Conservation (phyloP, 1,284 basidiomycete genomes). For the Cryptococcus depauperatus region DNA sequence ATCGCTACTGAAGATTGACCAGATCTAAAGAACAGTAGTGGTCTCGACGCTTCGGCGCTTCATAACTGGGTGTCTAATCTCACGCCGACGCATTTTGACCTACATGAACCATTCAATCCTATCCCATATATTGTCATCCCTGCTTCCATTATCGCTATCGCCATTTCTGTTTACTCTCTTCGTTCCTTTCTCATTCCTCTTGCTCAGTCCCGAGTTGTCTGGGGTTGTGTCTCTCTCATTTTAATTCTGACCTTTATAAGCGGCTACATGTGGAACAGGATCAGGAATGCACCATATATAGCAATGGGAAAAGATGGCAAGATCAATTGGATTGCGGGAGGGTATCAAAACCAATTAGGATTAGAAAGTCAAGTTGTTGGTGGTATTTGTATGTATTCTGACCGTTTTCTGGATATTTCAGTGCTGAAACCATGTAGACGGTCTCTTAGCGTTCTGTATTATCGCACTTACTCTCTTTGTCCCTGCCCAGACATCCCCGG, state of each 20-base stretch:
- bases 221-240: constrained; percentile 57
- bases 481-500: constrained; percentile 66
- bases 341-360: constrained; percentile 84
- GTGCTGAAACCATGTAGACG: constrained; percentile 54
- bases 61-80: constrained; percentile 64
- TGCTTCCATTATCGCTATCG: constrained; percentile 38
- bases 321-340: constrained; percentile 71
- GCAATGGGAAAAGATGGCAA: constrained; percentile 49
- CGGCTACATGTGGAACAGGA: constrained; percentile 95
- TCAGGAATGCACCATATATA: constrained; percentile 70
- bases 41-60: constrained; percentile 68
- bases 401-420: not conserved
- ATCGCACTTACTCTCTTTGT: constrained; percentile 74
- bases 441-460: constrained; percentile 68
- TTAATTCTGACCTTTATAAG: constrained; percentile 74
- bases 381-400: constrained; percentile 63
- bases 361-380: constrained; percentile 86
- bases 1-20: not conserved
- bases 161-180: constrained; percentile 42
- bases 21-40: constrained; percentile 50
- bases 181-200: constrained; percentile 53
- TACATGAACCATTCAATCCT: constrained; percentile 43
- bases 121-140: constrained; percentile 57
- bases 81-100: constrained; percentile 47
- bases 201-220: constrained; percentile 56